Evolutionary conservation across 495 filamentous ascomycete genomes (phyloP).

Genomic region (Alectoria sarmentosa): DNA sequence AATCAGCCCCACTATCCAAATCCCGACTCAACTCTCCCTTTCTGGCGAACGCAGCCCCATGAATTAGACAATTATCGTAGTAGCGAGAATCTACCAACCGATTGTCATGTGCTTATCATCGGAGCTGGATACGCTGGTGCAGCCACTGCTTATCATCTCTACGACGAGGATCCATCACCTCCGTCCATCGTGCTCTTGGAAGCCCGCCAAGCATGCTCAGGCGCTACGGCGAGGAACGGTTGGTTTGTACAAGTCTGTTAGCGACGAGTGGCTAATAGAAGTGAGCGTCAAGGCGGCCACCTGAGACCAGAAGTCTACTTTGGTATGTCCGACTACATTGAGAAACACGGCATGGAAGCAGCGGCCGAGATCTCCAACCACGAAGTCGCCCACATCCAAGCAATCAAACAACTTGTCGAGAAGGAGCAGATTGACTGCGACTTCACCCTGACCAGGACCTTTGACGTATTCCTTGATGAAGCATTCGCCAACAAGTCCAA

Average conservation of each 20-base stretch:
- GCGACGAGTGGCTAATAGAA: too few species aligned
- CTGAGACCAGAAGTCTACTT: neutral
- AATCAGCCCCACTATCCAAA: neutral
- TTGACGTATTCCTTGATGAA: neutral
- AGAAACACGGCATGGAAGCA: neutral
- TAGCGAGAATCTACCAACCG: neutral
- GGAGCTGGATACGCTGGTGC: neutral
- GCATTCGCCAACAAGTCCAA: neutral
- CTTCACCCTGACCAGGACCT: neutral
- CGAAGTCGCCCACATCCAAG: conserved; percentile 1
- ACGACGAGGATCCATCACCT: neutral
- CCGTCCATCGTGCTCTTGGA: neutral
- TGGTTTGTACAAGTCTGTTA: neutral
- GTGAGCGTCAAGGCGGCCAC: too few species aligned
- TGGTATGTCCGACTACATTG: neutral
- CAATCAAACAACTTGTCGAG: neutral
- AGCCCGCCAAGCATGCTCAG: conserved; percentile 9
- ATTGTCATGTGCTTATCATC: neutral
- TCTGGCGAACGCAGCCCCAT: conserved; percentile 1
- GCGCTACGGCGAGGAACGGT: conserved; percentile 8
- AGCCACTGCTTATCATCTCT: neutral
- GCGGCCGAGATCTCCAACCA: conserved; percentile 4
- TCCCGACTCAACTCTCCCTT: neutral
- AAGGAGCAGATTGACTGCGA: conserved; percentile 7
- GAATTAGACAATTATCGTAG: neutral